Conservation (phyloP, 306 rosid species). For the Lathyrus oleraceus region DNA sequence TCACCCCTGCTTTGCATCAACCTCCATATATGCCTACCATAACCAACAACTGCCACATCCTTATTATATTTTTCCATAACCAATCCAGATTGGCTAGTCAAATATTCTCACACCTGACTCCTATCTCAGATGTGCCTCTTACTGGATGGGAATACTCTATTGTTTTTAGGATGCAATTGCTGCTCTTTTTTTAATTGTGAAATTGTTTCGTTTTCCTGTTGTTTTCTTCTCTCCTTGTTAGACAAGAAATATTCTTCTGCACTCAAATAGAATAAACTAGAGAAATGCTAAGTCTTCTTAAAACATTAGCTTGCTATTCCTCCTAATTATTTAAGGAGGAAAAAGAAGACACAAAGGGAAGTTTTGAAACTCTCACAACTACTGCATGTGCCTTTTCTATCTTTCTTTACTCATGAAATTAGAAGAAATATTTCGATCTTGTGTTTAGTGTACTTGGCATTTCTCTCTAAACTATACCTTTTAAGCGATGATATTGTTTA, state of each 20-base stretch:
- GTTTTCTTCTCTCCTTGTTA: neutral
- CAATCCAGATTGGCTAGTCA: constrained; percentile 8
- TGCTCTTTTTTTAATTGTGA: neutral
- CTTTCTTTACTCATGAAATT: constrained; percentile 6
- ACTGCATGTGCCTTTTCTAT: constrained; percentile 17
- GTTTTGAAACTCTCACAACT: constrained; percentile 25
- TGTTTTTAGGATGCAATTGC: constrained; percentile 11
- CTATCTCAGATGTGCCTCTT: neutral
- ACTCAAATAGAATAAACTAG: constrained; percentile 24
- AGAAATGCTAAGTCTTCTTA: constrained; percentile 24
- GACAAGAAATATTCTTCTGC: constrained; percentile 17
- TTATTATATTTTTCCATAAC: constrained; percentile 11
- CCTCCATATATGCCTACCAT: neutral
- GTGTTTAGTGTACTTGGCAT: constrained; percentile 12
- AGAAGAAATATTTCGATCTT: constrained; percentile 16
- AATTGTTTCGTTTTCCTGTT: neutral
- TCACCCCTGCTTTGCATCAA: too few species aligned
- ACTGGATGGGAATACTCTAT: neutral
- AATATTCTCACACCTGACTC: neutral
- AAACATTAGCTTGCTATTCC: neutral
- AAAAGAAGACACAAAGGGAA: constrained; percentile 7
- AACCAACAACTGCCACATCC: neutral
- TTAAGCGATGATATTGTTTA: constrained; percentile 32
- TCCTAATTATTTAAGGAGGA: constrained; percentile 9
- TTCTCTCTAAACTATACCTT: constrained; percentile 23